Evolutionary conservation across 2,329 filamentous ascomycete species (phyloP).

Genomic region (Aspergillus neoniger): DNA sequence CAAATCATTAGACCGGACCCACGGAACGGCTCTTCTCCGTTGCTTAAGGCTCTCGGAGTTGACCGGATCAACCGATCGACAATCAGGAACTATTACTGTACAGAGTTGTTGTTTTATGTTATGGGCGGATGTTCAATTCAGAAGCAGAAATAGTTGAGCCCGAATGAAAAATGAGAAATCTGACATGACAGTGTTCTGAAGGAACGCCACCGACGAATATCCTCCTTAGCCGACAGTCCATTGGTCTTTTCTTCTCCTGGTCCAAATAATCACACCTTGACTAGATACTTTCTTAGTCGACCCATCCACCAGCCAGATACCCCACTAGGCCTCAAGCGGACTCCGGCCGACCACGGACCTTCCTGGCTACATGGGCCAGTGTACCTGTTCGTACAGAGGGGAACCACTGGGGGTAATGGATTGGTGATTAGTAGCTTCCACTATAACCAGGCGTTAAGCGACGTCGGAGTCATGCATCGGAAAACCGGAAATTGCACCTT

Average conservation of each 20-base stretch:
- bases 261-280: neutral
- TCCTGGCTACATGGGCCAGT: neutral
- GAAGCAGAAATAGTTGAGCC: no score
- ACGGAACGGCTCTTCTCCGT: constrained; percentile 1
- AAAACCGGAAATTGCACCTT: neutral
- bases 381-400: neutral
- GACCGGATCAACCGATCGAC: constrained; percentile 20
- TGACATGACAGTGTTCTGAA: no score
- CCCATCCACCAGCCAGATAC: neutral
- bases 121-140: no score
- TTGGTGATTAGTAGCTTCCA: neutral
- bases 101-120: no score
- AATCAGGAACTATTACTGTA: neutral
- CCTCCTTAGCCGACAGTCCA: neutral
- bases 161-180: no score
- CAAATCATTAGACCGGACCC: neutral
- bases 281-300: neutral
- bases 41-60: neutral
- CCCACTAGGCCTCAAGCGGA: neutral
- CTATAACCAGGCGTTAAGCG: neutral
- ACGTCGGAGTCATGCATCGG: neutral
- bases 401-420: neutral
- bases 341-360: neutral
- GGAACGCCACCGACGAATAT: no score
- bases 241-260: neutral